Base-by-base conservation (phyloP, 2,329 filamentous ascomycete species). In the Fusarium pseudograminearum region DNA sequence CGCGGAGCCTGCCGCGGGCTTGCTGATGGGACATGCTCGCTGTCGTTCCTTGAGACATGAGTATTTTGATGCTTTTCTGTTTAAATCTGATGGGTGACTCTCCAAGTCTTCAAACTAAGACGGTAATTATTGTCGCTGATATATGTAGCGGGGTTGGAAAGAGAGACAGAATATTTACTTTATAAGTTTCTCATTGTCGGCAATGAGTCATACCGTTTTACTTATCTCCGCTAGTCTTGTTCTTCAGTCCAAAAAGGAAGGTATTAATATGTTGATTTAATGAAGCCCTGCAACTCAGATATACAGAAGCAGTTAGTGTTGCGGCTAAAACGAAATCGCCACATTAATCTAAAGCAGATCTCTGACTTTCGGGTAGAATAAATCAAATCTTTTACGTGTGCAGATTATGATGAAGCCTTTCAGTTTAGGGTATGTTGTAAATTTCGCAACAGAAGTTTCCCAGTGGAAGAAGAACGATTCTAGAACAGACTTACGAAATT, bases 21-120 rank as follows among this genome's bases (percentile, higher is more conserved):
- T 50, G 12, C 1, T 36, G 16, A 2, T 9, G 3, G 3, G n/a
- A 20, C 7, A 20, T 38, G 2, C 4, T 11, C 4, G 20, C 18
- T 36, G 16, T 4, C 33, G 4, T 26, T 38, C 1, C 15, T 34
- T n/a, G n/a, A 22, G 36, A 1, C n/a, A 40, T 40, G 11, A 8
- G n/a, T 40, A 20, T 40, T 22, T 0, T 8, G 36, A 4, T 18
- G 14, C n/a, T 34, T 12, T 18, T 12, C 4, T 34, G 8, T 34
- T 14, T 6, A 3, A 14, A 12, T 2, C 1, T 7, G 10, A 3
- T 3, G 14, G 2, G 11, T 8, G 5, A 26, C 3, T 8, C n/a
- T 18, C 2, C 4, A 3, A 24, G 4, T 36, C 3, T 50, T 6
- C 20, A 28, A 2, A 38, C 16, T 0, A 20, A 3, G 10, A 26